A percentile compares a stretch with the other conserved stretches of the same genome.
Evolutionary conservation across 2,329 filamentous ascomycete genomes (phyloP).

Genomic region (Coniochaeta hoffmannii): DNA sequence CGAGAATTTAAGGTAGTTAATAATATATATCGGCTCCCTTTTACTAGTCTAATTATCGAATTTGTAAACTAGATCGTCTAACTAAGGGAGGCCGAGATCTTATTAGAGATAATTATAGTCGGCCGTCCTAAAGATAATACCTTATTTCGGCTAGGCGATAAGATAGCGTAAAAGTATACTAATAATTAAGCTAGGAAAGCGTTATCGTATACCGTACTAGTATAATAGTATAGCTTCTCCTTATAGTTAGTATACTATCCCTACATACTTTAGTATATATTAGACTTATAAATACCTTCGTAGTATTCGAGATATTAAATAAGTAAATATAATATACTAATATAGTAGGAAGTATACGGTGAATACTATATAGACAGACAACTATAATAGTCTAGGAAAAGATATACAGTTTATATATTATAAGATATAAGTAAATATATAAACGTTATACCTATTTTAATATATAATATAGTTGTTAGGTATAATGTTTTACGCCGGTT

Average conservation of each 20-base stretch:
- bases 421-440: too few species aligned
- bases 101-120: slow-evolving; percentile 32
- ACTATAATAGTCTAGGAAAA: too few species aligned
- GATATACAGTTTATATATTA: too few species aligned
- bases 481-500: too few species aligned
- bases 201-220: slow-evolving; percentile 37
- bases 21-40: slow-evolving; percentile 37
- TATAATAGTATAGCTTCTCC: slow-evolving; percentile 54
- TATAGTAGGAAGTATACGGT: too few species aligned
- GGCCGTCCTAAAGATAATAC: slow-evolving; percentile 36
- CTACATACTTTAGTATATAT: slow-evolving; percentile 47
- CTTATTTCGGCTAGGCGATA: slow-evolving; percentile 51
- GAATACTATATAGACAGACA: too few species aligned
- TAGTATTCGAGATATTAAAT: too few species aligned
- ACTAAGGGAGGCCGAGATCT: slow-evolving; percentile 12
- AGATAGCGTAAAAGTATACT: slow-evolving; percentile 45
- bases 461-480: too few species aligned
- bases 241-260: slow-evolving; percentile 59
- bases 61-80: slow-evolving; percentile 37
- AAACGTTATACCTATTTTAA: too few species aligned
- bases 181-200: slow-evolving; percentile 39
- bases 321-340: too few species aligned
- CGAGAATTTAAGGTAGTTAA: slow-evolving; percentile 54
- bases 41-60: slow-evolving; percentile 20
- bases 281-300: slow-evolving; percentile 47